phyloP scores from a whole-genome alignment of 345 rosid genomes.

The Turritis glabra region DNA sequence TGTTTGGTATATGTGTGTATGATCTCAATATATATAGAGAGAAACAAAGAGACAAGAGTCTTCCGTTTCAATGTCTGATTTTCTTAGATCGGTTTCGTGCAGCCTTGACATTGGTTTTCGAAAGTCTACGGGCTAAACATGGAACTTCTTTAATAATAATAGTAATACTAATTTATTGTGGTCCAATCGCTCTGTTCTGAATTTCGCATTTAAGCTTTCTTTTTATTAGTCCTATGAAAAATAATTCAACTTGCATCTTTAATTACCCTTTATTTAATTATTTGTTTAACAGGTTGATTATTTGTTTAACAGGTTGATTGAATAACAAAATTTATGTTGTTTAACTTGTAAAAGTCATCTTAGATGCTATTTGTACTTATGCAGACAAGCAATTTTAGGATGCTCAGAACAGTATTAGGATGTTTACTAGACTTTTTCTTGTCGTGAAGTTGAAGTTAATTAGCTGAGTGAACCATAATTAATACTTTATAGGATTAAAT shows the following conservation, averaged over 20 bases:
- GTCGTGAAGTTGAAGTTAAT: background rate
- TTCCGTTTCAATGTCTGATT: conserved; percentile 31
- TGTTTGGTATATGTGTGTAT: background rate
- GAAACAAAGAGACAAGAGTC: conserved; percentile 37
- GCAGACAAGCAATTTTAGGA: too few species aligned
- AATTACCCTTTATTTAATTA: background rate
- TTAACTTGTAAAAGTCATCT: conserved; percentile 40
- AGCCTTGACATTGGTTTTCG: conserved; percentile 36
- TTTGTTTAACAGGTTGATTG: background rate
- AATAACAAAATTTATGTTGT: conserved; percentile 22
- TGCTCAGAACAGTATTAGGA: too few species aligned
- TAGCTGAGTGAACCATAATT: background rate
- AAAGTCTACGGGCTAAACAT: conserved; percentile 38
- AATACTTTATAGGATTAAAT: background rate
- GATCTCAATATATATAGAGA: conserved; percentile 4
- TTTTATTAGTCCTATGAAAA: conserved; percentile 13
- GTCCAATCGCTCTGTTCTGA: conserved; percentile 33
- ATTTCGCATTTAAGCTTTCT: conserved; percentile 5
- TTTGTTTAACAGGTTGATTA: background rate
- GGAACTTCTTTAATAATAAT: conserved; percentile 16
- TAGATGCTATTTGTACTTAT: background rate
- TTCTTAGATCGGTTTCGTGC: conserved; percentile 39
- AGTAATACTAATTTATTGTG: conserved; percentile 10
- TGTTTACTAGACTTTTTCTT: conserved; percentile 30
- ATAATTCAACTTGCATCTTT: conserved; percentile 31